Base-by-base conservation (phyloP, 768 basidiomycete species). In the Amanita polypyramis region DNA sequence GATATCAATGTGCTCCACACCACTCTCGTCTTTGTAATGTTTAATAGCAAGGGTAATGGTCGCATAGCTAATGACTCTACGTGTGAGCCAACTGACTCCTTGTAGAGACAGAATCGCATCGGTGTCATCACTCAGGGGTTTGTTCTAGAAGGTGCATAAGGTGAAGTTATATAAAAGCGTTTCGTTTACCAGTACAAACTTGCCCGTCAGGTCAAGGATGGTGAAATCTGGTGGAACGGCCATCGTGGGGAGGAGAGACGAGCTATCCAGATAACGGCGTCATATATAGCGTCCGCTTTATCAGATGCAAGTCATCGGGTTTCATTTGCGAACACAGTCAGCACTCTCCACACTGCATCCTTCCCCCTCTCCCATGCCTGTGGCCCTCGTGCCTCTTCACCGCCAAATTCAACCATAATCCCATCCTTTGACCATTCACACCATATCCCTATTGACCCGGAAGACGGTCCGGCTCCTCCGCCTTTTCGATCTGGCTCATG, bases 401-500 rank as follows among this genome's bases (percentile, higher is more conserved):
- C 88, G 0, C 85, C 87, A 60, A 89, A 88, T 57, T 92, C 89
- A 10, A 89, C 75, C 86, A 92, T 88, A 30, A 92, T 60, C 2
- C 88, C 89, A 51, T 82, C 75, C 55, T 68, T 74, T 21, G 79
- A 72, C 93, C 92, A 96, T 63, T 96, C 91, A 54, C 91, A 86
- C 89, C 91, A 96, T 54, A 95, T 90, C 23, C 82, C 83, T 55
- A 95, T 86, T 27, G 85, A 89, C 33, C 87, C 86, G 2, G 80
- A 78, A 17, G 82, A 84, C 10, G 89, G 88, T 0, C 89, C 89
- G 7, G 79, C 69, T 1, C 94, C 93, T 17, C 93, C 92, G 5
- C 94, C 94, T 61, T 96, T 98, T 52, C 88, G 73, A 58, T 78
- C 78, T 5, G 94, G 94, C 63, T 97, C 94, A 8, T 92, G 92